Evolutionary conservation across 371 early-diverging fungal genomes (phyloP), one percentile per base, ranked within the genome.

Genomic region (Rhizopus arrhizus): DNA sequence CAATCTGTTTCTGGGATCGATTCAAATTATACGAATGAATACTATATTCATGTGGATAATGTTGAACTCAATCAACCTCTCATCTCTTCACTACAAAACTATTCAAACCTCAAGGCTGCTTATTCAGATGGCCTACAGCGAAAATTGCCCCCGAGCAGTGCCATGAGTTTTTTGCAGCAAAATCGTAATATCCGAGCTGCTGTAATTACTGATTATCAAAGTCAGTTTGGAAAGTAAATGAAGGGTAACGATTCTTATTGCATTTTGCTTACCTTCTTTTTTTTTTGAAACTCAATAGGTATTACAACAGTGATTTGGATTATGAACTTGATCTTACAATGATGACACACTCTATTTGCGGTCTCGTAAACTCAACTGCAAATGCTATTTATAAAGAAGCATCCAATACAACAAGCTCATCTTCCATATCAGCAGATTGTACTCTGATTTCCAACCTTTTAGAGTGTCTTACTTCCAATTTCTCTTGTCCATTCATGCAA

Each of bases 61-160:
- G 47, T 54, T 1, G 53, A 65, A 4, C 59, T 65, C 11, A 74
- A 61, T 29, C 54, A 54, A 41, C 49, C 69, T n/a, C 10, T 69
- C 11, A 51, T 77, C 29, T 43, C 47, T 16, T 11, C 51, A 3
- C 41, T 74, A 8, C 35, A 56, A 35, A 48, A 48, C n/a, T 47
- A 53, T 38, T 36, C 32, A 16, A 53, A 62, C 3, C 60, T 86
- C 0, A 68, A 73, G 16, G 54, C 66, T 9, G 87, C 87, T 13
- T 68, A 70, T 41, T 46, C 53, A 3, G 84, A 85, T 62, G 84
- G 75, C 2, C 61, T 73, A 0, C 78, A 87, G 16, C 64, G 77
- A 2, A 72, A 83, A 49, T 59, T 93, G 12, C 93, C 93, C 4
- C 93, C 93, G 5, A 87, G 89, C 13, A 87, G 89, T 50, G 80